phyloP scores from a whole-genome alignment of 371 early-diverging fungal genomes.

The Mortierella polycephala region DNA sequence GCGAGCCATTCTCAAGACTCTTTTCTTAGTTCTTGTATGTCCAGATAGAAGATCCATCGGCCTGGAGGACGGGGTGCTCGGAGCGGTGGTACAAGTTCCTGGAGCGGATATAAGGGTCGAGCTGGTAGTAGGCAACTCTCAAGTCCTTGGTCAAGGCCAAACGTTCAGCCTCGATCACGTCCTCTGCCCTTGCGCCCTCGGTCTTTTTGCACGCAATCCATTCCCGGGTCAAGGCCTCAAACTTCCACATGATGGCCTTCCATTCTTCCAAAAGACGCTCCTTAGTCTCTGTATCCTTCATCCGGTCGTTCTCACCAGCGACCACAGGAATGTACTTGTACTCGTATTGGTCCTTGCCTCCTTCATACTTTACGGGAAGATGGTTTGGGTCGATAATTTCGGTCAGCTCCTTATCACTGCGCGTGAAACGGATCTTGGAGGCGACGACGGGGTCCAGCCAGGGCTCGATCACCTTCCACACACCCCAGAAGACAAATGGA shows the following conservation, averaged over 20 bases:
- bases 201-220: conserved; percentile 29
- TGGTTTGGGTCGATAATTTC: conserved; percentile 65
- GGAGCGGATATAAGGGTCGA: conserved; percentile 54
- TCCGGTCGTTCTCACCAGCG: conserved; percentile 33
- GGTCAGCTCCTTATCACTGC: conserved; percentile 66
- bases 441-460: conserved; percentile 93
- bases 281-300: conserved; percentile 39
- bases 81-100: conserved; percentile 52
- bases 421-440: conserved; percentile 86
- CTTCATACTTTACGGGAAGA: conserved; percentile 41
- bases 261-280: conserved; percentile 29
- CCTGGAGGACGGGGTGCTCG: conserved; percentile 35
- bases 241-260: conserved; percentile 34
- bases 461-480: conserved; percentile 84
- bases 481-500: conserved; percentile 89
- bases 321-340: conserved; percentile 39
- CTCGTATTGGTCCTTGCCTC: conserved; percentile 53
- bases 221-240: conserved; percentile 41
- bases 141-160: conserved; percentile 27
- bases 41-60: conserved; percentile 37
- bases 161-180: conserved; percentile 35
- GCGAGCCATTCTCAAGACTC: not conserved
- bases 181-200: conserved; percentile 9
- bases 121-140: conserved; percentile 38
- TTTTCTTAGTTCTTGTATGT: conserved; percentile 9